phyloP scores from a whole-genome alignment of 2,329 filamentous ascomycete species.

The Lachnum nothofagi region DNA sequence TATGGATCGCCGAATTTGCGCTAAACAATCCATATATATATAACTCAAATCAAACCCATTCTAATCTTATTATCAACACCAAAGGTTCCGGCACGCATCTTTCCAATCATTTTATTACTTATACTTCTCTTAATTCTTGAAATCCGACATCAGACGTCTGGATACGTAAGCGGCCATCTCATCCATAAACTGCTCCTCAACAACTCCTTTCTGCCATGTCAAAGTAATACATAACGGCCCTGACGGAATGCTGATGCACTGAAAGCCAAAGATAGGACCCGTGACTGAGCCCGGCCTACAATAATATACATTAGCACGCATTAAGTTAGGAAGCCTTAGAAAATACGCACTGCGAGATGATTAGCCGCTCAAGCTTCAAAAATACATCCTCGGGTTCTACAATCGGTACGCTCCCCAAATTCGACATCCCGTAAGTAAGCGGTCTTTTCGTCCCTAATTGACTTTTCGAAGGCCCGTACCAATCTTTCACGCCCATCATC shows the following conservation, averaged over 20 bases:
- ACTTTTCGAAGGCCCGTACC: neutral
- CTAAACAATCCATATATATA: no score
- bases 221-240: constrained; percentile 10
- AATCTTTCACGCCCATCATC: neutral
- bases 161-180: neutral
- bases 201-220: constrained; percentile 10
- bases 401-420: constrained; percentile 8
- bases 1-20: no score
- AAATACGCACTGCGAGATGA: neutral
- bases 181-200: constrained; percentile 9
- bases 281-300: constrained; percentile 8
- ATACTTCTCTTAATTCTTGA: neutral
- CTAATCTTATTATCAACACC: no score
- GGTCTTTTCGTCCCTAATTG: constrained; percentile 1
- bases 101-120: no score
- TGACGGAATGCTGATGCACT: constrained; percentile 2
- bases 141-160: neutral
- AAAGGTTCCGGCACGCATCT: no score
- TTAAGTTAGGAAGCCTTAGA: neutral
- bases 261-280: constrained; percentile 11
- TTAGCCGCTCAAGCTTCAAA: neutral
- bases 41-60: no score
- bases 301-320: neutral
- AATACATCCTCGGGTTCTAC: neutral
- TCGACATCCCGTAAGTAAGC: constrained; percentile 15